Percentiles rank a stretch among this genome's conserved stretches.
phyloP scores from a whole-genome alignment of 1,284 basidiomycete species.

The Sporisorium reilianum region DNA sequence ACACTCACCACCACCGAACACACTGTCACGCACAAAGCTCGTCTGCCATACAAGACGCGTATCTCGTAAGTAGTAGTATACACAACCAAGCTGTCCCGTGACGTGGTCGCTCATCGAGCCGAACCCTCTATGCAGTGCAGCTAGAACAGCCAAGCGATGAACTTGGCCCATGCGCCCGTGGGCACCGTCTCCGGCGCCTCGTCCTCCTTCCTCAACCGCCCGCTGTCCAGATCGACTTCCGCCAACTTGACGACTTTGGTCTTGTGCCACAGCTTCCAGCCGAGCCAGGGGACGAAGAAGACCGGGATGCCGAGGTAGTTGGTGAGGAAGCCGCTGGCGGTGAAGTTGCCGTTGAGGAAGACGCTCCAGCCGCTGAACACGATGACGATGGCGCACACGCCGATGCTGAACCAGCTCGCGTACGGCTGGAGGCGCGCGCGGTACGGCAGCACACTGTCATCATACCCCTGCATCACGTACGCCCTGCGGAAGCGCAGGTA shows the following conservation, averaged over 20 bases:
- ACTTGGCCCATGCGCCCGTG: conserved; percentile 30
- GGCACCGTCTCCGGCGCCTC: conserved; percentile 26
- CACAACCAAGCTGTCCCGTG: too few species aligned
- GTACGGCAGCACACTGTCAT: conserved; percentile 73
- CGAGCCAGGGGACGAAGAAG: conserved; percentile 82
- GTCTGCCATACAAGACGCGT: too few species aligned
- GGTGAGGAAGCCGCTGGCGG: conserved; percentile 78
- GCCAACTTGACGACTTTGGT: conserved; percentile 67
- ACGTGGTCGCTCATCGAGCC: too few species aligned
- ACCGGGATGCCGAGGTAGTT: conserved; percentile 80
- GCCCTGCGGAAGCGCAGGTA: conserved; percentile 81
- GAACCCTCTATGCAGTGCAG: too few species aligned
- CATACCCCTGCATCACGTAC: conserved; percentile 75
- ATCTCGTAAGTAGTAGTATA: too few species aligned
- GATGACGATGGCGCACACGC: conserved; percentile 54
- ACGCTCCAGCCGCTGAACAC: conserved; percentile 70
- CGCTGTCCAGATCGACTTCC: conserved; percentile 74
- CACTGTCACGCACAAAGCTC: too few species aligned
- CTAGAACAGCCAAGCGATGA: conserved; percentile 47
- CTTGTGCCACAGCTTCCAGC: conserved; percentile 73
- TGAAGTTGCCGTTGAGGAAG: conserved; percentile 63
- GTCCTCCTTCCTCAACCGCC: conserved; percentile 61
- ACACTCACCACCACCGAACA: too few species aligned
- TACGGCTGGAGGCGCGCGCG: conserved; percentile 70
- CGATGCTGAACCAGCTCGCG: conserved; percentile 52